These are phyloP conservation scores for Verruconis gallopava DNA, from an alignment of 2,329 filamentous ascomycete species.

Conservation along the genomic window DNA sequence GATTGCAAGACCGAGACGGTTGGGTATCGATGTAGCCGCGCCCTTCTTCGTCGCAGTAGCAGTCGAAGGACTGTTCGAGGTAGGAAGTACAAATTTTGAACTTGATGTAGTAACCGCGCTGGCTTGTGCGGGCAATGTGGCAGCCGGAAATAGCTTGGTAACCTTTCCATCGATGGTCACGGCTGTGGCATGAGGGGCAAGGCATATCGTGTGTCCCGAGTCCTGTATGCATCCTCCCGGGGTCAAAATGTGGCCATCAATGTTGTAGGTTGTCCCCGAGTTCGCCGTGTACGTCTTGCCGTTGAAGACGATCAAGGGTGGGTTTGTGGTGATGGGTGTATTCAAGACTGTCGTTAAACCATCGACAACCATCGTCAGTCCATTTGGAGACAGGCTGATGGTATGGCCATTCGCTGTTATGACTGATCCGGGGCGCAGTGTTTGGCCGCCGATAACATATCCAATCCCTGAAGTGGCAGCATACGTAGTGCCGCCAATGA, in stretches of 20 bases:
- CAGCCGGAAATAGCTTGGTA: slow-evolving; percentile 7
- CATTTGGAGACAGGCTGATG: slow-evolving; percentile 8
- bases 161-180: slow-evolving; percentile 9
- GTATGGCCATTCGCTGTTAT: slow-evolving; percentile 8
- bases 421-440: slow-evolving; percentile 9
- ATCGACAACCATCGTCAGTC: slow-evolving; percentile 7
- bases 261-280: slow-evolving; percentile 9
- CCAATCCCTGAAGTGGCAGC: slow-evolving; percentile 3
- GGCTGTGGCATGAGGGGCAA: slow-evolving; percentile 7
- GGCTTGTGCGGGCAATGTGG: slow-evolving; percentile 2
- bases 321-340: slow-evolving; percentile 4
- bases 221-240: slow-evolving; percentile 10
- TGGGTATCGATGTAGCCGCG: neutral
- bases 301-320: slow-evolving; percentile 7
- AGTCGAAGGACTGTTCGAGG: neutral
- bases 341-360: slow-evolving; percentile 7
- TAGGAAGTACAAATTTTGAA: neutral
- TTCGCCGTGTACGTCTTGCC: slow-evolving; percentile 10
- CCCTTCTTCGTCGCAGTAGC: neutral
- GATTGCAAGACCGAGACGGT: neutral
- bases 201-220: slow-evolving; percentile 1
- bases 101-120: slow-evolving; percentile 5
- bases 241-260: slow-evolving; percentile 10
- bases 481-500: slow-evolving; percentile 7
- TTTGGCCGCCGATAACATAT: slow-evolving; percentile 10